Evolutionary conservation across 495 filamentous ascomycete genomes (phyloP), one percentile per base, ranked within the genome.

Genomic region (Talaromyces proteolyticus): DNA sequence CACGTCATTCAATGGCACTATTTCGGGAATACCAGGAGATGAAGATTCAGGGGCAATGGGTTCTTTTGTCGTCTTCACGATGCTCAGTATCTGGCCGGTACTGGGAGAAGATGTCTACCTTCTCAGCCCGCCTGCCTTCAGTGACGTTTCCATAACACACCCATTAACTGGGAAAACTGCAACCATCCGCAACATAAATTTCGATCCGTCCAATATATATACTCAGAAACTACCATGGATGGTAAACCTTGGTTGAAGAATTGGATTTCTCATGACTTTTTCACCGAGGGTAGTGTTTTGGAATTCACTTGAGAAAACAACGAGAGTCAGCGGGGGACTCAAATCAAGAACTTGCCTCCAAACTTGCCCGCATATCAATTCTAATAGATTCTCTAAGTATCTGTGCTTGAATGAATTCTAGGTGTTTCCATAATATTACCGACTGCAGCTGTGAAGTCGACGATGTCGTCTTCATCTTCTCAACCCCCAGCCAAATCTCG

Each of bases 41-140:
- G 85, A 88, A 49, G 85, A 88, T 57, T 76, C 72, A 37, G 85
- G 85, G 4, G 83, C 84, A 0, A 86, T 87, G 82, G 86, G 84
- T 6, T 77, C 79, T 3, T 88, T 88, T 53, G 66, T 81, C 1
- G 82, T 80, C 1, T 76, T 88, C n/a, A 73, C 77, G 42, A 87
- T 86, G 83, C 76, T 87, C 61, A 86, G 86, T 3, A 61, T 89
- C 0, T 90, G 86, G 63, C 86, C 86, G 0, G 84, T 86, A 20
- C 80, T 84, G 0, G 86, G 86, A 6, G 84, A 89, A 56, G 66
- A 88, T 55, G 84, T 89, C 0, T 89, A 90, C 50, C 70, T 90
- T 6, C 85, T 89, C 47, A 85, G 66, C 5, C 70, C 81, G 3
- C 82, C 82, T 0, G 85, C 75, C 57, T 89, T 89, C 60, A 76